Percentiles rank a stretch among this genome's conserved stretches.
These are phyloP conservation scores for Inonotus obliquus DNA, from an alignment of 1,284 basidiomycete species.

Conservation along the genomic window DNA sequence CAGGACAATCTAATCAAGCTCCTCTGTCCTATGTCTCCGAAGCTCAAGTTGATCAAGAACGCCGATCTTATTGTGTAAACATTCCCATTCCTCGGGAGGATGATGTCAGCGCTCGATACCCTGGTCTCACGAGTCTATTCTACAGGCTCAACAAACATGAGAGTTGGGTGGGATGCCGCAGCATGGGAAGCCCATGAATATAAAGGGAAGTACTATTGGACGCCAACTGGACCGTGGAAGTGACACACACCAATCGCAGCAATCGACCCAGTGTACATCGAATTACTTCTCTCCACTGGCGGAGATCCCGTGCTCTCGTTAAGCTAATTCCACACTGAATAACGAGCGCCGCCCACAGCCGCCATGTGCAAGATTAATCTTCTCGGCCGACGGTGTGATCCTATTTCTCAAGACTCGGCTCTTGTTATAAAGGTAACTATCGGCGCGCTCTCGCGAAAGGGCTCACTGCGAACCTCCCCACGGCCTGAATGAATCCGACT, in stretches of 20 bases:
- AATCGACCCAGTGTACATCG: not conserved
- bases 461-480: no score
- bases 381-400: not conserved
- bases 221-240: not conserved
- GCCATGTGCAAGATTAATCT: not conserved
- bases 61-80: not conserved
- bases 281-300: not conserved
- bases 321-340: not conserved
- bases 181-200: not conserved
- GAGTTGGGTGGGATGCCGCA: not conserved
- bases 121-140: not conserved
- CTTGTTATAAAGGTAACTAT: not conserved
- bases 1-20: not conserved
- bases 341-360: constrained; percentile 2
- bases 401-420: not conserved
- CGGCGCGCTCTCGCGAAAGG: not conserved
- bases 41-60: no score
- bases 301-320: not conserved
- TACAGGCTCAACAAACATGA: not conserved
- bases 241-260: not conserved
- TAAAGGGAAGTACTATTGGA: not conserved
- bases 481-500: not conserved
- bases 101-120: not conserved
- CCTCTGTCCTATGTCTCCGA: not conserved
- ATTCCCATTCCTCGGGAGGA: no score